A percentile compares a stretch with the other conserved stretches of the same genome.
phyloP scores from a whole-genome alignment of 73 alveolate species.

The Paraurostyla sp. region DNA sequence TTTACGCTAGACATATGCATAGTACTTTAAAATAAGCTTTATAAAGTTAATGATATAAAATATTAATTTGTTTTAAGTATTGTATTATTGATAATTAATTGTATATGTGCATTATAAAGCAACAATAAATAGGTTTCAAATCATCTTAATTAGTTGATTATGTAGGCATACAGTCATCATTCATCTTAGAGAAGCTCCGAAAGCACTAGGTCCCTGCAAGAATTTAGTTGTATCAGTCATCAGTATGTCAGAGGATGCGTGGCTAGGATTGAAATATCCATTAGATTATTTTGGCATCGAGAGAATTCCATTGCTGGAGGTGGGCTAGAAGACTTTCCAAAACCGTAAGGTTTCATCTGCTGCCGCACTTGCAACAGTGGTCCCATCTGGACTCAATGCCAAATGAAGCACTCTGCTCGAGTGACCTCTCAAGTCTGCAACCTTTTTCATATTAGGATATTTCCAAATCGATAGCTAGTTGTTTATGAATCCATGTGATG shows the following conservation, averaged over 20 bases:
- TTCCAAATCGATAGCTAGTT: conserved; percentile 97
- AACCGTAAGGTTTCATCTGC: conserved; percentile 99
- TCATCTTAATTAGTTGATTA: neutral
- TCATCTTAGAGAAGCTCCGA: conserved; percentile 23
- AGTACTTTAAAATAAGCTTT: neutral
- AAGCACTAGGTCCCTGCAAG: conserved; percentile 3
- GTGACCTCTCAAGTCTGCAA: conserved; percentile 98
- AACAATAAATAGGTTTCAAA: conserved; percentile 27
- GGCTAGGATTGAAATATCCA: neutral
- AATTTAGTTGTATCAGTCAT: conserved; percentile 22
- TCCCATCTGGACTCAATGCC: conserved; percentile 98
- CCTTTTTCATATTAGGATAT: conserved; percentile 93
- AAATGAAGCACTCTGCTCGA: conserved; percentile 91
- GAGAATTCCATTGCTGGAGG: neutral
- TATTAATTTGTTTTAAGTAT: neutral
- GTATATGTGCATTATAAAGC: conserved; percentile 42
- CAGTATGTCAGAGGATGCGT: neutral
- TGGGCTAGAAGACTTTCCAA: conserved; percentile 94
- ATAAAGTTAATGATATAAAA: neutral
- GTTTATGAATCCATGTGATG: conserved; percentile 90
- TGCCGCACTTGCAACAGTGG: conserved; percentile 97
- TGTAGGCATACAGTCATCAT: neutral
- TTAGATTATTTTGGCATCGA: neutral
- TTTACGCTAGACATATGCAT: conserved; percentile 27
- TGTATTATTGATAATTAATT: neutral